A percentile compares a stretch with the other conserved stretches of the same genome.
phyloP scores from a whole-genome alignment of 805 yeast genomes.

The Candida arabinofermentans region DNA sequence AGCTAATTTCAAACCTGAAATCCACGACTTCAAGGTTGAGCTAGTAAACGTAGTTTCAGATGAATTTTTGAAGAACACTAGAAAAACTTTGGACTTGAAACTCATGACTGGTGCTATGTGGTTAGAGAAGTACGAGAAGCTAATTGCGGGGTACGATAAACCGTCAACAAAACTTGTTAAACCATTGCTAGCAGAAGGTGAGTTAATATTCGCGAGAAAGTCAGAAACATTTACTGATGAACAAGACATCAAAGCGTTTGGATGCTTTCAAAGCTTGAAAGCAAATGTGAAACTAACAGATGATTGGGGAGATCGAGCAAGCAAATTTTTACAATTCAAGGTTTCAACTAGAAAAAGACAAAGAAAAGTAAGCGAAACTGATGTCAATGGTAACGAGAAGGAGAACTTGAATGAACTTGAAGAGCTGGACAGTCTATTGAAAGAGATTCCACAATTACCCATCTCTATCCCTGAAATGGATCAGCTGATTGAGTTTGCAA shows the following conservation, averaged over 20 bases:
- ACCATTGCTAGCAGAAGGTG: constrained; percentile 50
- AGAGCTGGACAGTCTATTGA: constrained; percentile 37
- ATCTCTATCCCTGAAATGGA: constrained; percentile 57
- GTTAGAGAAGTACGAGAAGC: constrained; percentile 41
- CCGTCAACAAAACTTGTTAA: constrained; percentile 46
- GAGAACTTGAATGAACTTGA: constrained; percentile 20
- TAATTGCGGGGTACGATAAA: constrained; percentile 37
- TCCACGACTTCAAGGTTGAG: constrained; percentile 32
- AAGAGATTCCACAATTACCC: constrained; percentile 45
- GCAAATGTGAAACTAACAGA: constrained; percentile 42
- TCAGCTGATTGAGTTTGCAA: constrained; percentile 49
- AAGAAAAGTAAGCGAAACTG: constrained; percentile 9
- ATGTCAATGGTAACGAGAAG: constrained; percentile 19
- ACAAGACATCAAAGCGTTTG: constrained; percentile 7
- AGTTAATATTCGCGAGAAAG: constrained; percentile 34
- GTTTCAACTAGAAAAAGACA: constrained; percentile 45
- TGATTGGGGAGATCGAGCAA: constrained; percentile 53
- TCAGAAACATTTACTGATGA: not conserved
- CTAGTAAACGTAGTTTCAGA: constrained; percentile 49
- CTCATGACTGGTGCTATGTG: constrained; percentile 49
- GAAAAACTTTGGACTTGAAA: constrained; percentile 35
- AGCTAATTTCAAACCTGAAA: constrained; percentile 12
- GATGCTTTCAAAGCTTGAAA: constrained; percentile 32
- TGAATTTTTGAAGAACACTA: constrained; percentile 41
- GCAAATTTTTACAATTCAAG: constrained; percentile 45